Evolutionary conservation across 192 early-diverging fungal species (phyloP).

Genomic region (Pilaira anomala): DNA sequence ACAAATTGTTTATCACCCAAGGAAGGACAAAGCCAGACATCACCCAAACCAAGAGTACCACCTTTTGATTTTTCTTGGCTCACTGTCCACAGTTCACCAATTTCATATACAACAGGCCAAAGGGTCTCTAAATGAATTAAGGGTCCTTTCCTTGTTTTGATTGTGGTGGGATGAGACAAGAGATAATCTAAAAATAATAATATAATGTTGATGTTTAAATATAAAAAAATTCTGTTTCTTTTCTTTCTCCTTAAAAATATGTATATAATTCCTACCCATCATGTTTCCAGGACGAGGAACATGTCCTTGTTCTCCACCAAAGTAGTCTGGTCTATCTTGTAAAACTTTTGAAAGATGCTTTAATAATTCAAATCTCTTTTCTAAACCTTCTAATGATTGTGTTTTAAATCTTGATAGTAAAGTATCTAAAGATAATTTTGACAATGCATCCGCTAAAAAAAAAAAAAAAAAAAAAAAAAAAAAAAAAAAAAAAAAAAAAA

Average conservation of each 20-base stretch:
- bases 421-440: conserved; percentile 46
- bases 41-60: conserved; percentile 61
- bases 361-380: conserved; percentile 71
- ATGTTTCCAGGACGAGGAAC: conserved; percentile 81
- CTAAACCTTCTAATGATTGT: conserved; percentile 69
- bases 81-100: conserved; percentile 81
- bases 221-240: background rate
- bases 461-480: conserved; percentile 6
- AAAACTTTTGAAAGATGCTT: conserved; percentile 64
- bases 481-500: background rate
- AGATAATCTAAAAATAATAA: conserved; percentile 51
- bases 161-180: conserved; percentile 54
- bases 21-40: conserved; percentile 35
- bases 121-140: conserved; percentile 61
- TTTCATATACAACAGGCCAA: conserved; percentile 78
- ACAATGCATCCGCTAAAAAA: conserved; percentile 52
- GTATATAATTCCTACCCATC: conserved; percentile 42
- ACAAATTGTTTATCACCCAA: conserved; percentile 49
- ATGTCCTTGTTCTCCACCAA: conserved; percentile 38
- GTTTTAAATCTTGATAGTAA: conserved; percentile 75
- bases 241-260: background rate
- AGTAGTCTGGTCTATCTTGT: conserved; percentile 52
- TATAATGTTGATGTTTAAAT: background rate
- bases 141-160: conserved; percentile 30
- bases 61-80: conserved; percentile 56